Evolutionary conservation across 1,139 yeast species (phyloP), one percentile per base, ranked within the genome.

Genomic region (Nadsonia commutata): DNA sequence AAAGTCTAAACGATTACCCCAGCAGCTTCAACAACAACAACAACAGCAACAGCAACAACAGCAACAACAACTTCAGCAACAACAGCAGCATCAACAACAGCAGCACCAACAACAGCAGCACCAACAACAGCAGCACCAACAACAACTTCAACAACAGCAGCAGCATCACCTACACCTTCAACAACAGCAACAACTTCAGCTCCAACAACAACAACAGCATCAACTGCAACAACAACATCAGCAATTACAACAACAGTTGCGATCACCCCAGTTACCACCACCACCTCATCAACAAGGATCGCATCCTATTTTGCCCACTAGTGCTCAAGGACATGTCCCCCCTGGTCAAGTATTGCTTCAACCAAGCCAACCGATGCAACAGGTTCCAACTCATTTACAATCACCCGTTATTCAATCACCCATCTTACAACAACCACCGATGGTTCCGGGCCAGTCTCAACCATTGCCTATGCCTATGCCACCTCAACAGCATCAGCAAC

Each of bases 161-260:
- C 54, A 47, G 37, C 56, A 51, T 41, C 57, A 50, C 42, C 57
- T 51, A 40, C 51, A 46, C 20, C 53, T 50, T 39, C 48, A 42
- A 36, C 53, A 44, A 39, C 53, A 48, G 43, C 54, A 47, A 37
- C 51, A 49, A 37, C 8, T 8, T 33, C 50, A 46, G 40, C 40
- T 36, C 40, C 49, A 41, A 20, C 40, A 40, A 36, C 21, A 23
- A 18, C 33, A 33, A 44, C 49, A 44, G 46, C 46, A 45, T 37
- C 43, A 39, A 31, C 45, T 37, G 33, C 36, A 22, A 40, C 43
- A 42, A 40, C 45, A 31, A 37, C 48, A 39, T 39, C 46, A 17
- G 16, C 21, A 23, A 36, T 31, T 19, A 18, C 43, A 41, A 20
- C 40, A 31, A 36, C 41, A 33, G 20, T 22, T 17, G 16, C 36